Evolutionary conservation across 805 yeast species (phyloP), one percentile per base, ranked within the genome.

Genomic region (Alloascoidea africana): DNA sequence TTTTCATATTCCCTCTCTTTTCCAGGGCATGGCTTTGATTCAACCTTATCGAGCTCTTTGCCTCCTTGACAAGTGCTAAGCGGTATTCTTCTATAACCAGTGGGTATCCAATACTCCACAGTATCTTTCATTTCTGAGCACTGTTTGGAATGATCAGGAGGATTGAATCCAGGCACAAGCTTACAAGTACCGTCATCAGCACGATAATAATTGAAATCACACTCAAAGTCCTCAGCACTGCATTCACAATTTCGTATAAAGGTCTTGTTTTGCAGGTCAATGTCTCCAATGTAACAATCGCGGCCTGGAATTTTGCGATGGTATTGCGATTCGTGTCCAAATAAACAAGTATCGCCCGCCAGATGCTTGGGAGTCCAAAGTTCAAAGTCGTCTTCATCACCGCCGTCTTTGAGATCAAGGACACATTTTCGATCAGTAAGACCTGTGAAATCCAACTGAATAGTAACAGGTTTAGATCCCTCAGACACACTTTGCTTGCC

Each of bases 51-150:
- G 38, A 83, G 67, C 40, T 67, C 64, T 39, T 72, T 56, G 3
- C 97, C 97, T 16, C 85, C 93, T 34, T 61, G 66, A 61, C 98
- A 91, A 0, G 95, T 83, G 8, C 91, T 77, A 39, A 82, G 53
- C 1, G 95, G 91, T 17, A 87, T 69, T 48, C 73, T 75, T 53
- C 98, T 73, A 56, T 91, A 91, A 1, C 97, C 98, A 1, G 97
- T 86, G 13, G 95, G 85, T 46, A 78, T 78, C 65, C 76, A 83
- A 54, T 73, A 87, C 52, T 83, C 86, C 43, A 76, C 62, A 1
- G 67, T 65, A 33, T 65, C 66, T 3, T 71, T 62, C 40, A 66
- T 62, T 39, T 61, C 64, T 23, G 8, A 8, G 55, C 96, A 84
- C 39, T 69, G 65, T 40, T 66, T 69, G 17, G 67, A 58, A 39